phyloP scores from a whole-genome alignment of 805 yeast species.

The Hanseniaspora singularis region DNA sequence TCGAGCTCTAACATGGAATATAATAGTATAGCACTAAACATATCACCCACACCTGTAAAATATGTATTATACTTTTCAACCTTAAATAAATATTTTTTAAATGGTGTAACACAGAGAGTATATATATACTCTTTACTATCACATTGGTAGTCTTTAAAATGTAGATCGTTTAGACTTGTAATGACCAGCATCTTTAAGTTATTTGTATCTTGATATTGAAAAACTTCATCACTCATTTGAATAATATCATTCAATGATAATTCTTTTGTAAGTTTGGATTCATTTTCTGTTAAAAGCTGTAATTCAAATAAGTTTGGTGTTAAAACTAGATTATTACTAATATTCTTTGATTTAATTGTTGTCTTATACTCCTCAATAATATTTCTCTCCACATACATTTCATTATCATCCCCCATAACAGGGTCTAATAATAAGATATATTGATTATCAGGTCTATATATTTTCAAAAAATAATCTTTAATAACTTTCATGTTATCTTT shows the following conservation, averaged over 20 bases:
- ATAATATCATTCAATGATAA: constrained; percentile 8
- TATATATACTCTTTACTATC: constrained; percentile 5
- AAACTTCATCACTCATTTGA: constrained; percentile 4
- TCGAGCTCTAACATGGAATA: constrained; percentile 41
- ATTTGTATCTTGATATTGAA: neutral
- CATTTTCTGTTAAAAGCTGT: constrained; percentile 40
- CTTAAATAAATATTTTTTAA: constrained; percentile 28
- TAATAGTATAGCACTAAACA: constrained; percentile 67
- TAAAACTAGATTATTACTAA: constrained; percentile 41
- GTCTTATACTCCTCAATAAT: constrained; percentile 49
- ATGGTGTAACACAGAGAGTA: neutral
- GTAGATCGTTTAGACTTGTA: constrained; percentile 10
- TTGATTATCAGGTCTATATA: constrained; percentile 17
- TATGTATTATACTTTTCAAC: constrained; percentile 61
- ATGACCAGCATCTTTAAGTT: constrained; percentile 11
- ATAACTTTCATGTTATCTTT: constrained; percentile 37
- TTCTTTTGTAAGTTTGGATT: constrained; percentile 4
- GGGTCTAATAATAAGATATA: constrained; percentile 56
- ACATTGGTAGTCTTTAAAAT: neutral
- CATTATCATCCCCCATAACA: constrained; percentile 71
- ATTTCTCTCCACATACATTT: constrained; percentile 47
- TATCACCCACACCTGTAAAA: constrained; percentile 91
- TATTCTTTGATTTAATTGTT: constrained; percentile 32
- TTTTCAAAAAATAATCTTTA: constrained; percentile 1
- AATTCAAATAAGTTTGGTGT: constrained; percentile 90